Evolutionary conservation across 2,329 filamentous ascomycete species (phyloP).

Genomic region (Colletotrichum sp.): DNA sequence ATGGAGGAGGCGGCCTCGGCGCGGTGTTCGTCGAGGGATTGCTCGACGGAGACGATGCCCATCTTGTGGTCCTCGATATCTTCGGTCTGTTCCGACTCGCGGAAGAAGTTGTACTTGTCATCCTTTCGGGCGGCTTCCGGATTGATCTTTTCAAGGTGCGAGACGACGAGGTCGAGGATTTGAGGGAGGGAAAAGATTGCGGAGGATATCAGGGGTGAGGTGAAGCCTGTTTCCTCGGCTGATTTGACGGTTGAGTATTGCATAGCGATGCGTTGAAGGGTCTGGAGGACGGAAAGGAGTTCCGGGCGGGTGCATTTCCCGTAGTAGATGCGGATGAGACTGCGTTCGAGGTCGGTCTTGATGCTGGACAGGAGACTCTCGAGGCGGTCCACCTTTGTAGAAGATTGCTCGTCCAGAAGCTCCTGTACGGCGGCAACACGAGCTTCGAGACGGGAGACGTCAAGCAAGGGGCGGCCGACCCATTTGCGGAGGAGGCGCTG

Average conservation of each 20-base stretch:
- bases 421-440: constrained; percentile 88
- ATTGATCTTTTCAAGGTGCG: constrained; percentile 86
- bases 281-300: constrained; percentile 83
- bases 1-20: constrained; percentile 74
- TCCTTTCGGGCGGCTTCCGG: constrained; percentile 80
- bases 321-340: constrained; percentile 95
- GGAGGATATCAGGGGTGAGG: constrained; percentile 70
- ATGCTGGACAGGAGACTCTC: constrained; percentile 73
- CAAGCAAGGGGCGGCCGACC: constrained; percentile 89
- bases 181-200: constrained; percentile 78
- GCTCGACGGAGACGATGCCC: constrained; percentile 89
- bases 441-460: constrained; percentile 75
- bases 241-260: constrained; percentile 75
- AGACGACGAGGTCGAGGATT: constrained; percentile 75
- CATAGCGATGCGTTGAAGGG: constrained; percentile 79
- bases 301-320: constrained; percentile 93
- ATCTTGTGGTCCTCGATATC: constrained; percentile 88
- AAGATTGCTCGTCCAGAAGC: constrained; percentile 72
- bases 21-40: constrained; percentile 83
- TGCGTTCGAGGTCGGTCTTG: constrained; percentile 87
- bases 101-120: constrained; percentile 95
- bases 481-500: constrained; percentile 89
- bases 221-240: constrained; percentile 73
- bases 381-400: constrained; percentile 73
- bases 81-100: constrained; percentile 85